Evolutionary conservation across 192 early-diverging fungal species (phyloP).

Genomic region (Podila clonocystis): DNA sequence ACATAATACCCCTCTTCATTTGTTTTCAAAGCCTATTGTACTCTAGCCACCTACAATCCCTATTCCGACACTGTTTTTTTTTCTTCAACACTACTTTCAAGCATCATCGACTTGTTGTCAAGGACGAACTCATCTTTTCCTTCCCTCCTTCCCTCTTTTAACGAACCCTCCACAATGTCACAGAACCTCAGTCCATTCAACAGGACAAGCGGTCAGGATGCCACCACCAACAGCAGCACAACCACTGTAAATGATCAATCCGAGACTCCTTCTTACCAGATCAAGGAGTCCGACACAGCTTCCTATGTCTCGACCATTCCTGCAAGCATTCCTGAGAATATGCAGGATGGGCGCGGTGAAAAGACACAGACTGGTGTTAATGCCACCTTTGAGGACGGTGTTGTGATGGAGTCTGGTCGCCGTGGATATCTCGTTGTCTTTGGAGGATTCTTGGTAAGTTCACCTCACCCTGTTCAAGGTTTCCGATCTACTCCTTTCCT

Average conservation of each 20-base stretch:
- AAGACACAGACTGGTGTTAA: neutral
- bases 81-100: neutral
- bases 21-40: too few species aligned
- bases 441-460: constrained; percentile 43
- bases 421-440: constrained; percentile 36
- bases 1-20: too few species aligned
- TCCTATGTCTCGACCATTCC: neutral
- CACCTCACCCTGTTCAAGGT: neutral
- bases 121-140: neutral
- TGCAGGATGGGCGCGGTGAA: neutral
- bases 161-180: neutral
- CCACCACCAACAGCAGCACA: constrained; percentile 14
- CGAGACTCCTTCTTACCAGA: too few species aligned
- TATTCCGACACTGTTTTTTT: neutral
- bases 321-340: neutral
- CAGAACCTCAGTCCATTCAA: neutral
- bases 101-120: neutral
- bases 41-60: too few species aligned
- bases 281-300: too few species aligned
- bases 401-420: constrained; percentile 38
- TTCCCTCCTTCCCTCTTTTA: too few species aligned
- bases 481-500: neutral
- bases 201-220: neutral
- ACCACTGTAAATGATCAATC: neutral
- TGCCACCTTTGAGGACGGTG: constrained; percentile 6